Percentiles rank a stretch among this genome's conserved stretches.
Conservation (phyloP, 768 basidiomycete species). For the Lentinula lateritia region DNA sequence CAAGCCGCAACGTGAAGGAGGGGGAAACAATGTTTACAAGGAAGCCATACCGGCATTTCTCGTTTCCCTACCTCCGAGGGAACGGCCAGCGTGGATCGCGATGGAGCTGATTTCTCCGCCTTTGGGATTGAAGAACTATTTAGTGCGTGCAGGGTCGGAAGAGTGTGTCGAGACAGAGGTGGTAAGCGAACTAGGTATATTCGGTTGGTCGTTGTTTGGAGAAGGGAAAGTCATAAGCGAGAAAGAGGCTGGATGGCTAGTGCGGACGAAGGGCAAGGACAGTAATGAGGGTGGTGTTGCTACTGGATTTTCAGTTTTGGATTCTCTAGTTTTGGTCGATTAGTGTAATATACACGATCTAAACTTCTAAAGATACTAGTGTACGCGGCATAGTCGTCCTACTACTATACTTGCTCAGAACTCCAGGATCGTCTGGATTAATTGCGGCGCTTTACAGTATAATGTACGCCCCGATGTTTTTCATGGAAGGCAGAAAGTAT, state of each 20-base stretch:
- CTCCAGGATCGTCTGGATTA: no score
- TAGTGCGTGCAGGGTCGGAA: constrained; percentile 67
- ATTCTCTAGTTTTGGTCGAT: constrained; percentile 57
- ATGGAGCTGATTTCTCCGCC: constrained; percentile 92
- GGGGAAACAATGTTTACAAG: constrained; percentile 94
- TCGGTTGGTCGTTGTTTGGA: constrained; percentile 83
- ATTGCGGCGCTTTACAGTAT: no score
- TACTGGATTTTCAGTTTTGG: constrained; percentile 74
- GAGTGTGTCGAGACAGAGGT: constrained; percentile 57
- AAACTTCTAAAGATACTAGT: no score
- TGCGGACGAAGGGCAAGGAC: constrained; percentile 86
- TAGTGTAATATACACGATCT: constrained; percentile 5
- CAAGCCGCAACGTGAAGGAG: constrained; percentile 98
- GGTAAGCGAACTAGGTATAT: constrained; percentile 88
- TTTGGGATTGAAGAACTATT: constrained; percentile 56
- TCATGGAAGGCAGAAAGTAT: no score
- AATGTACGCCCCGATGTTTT: no score
- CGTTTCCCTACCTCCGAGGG: constrained; percentile 47
- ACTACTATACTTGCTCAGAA: no score
- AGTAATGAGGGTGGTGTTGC: constrained; percentile 92
- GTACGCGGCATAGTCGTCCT: no score
- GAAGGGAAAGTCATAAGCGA: constrained; percentile 42
- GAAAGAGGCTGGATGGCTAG: constrained; percentile 72
- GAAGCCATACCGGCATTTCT: constrained; percentile 75
- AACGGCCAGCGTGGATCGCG: constrained; percentile 87